Evolutionary conservation across 306 rosid species (phyloP).

Genomic region (Trichosanthes cucumerina): DNA sequence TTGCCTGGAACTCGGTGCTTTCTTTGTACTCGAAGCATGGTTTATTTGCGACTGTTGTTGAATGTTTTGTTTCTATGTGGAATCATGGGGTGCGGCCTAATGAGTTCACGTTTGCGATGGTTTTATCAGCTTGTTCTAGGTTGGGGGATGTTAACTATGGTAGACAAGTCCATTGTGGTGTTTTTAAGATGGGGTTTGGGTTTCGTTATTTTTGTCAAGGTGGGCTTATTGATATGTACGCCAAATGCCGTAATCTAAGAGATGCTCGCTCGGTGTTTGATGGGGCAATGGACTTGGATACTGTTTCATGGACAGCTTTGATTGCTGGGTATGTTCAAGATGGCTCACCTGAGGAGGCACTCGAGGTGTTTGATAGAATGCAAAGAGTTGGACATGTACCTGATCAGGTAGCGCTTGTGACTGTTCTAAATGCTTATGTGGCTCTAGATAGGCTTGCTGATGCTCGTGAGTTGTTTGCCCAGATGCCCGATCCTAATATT

Average conservation of each 20-base stretch:
- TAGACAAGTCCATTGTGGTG: conserved; percentile 35
- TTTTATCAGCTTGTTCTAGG: conserved; percentile 50
- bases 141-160: conserved; percentile 35
- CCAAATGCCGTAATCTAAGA: conserved; percentile 36
- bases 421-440: conserved; percentile 36
- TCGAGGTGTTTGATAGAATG: conserved; percentile 19
- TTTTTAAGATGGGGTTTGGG: conserved; percentile 37
- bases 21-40: conserved; percentile 39
- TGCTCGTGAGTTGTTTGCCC: conserved; percentile 28
- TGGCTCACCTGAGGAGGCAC: conserved; percentile 45
- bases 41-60: conserved; percentile 13
- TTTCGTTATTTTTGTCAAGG: conserved; percentile 34
- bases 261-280: conserved; percentile 40
- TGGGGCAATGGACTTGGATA: conserved; percentile 26
- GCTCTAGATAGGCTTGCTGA: conserved; percentile 18
- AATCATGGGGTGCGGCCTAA: conserved; percentile 29
- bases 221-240: conserved; percentile 57
- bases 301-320: conserved; percentile 22
- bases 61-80: conserved; percentile 26
- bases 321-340: conserved; percentile 47
- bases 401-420: conserved; percentile 48
- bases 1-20: conserved; percentile 54
- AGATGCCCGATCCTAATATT: conserved; percentile 39
- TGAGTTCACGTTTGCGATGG: conserved; percentile 46
- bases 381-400: conserved; percentile 22